phyloP scores from a whole-genome alignment of 352 stramenopile species.

The Thraustochytrium sp. region DNA sequence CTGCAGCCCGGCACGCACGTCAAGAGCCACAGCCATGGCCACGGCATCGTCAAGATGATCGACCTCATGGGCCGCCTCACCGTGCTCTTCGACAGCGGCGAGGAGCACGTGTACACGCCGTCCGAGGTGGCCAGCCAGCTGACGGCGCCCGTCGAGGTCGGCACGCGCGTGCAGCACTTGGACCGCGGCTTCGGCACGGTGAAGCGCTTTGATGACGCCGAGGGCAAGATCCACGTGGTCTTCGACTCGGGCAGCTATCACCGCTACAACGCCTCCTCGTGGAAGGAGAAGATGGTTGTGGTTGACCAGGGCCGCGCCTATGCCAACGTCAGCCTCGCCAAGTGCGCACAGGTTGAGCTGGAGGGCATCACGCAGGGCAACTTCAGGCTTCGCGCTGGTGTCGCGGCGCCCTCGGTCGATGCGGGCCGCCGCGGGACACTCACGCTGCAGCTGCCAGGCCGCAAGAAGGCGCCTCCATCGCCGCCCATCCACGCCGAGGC shows the following conservation, averaged over 20 bases:
- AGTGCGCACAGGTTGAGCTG: slow-evolving; percentile 13
- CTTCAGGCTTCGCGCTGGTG: not conserved
- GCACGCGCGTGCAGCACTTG: not conserved
- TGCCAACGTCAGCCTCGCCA: slow-evolving; percentile 24
- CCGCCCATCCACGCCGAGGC: not conserved
- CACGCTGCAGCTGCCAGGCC: not conserved
- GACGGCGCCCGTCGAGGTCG: slow-evolving; percentile 4
- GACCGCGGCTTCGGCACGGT: not conserved
- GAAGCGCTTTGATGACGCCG: slow-evolving; percentile 26
- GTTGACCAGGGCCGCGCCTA: not conserved
- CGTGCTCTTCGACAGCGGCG: slow-evolving; percentile 9
- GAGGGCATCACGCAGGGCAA: slow-evolving; percentile 27
- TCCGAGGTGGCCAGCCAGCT: not conserved
- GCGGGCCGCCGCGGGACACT: not conserved
- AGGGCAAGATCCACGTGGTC: slow-evolving; percentile 15
- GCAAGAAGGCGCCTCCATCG: not conserved
- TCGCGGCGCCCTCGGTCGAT: not conserved
- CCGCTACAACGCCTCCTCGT: slow-evolving; percentile 11
- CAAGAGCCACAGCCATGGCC: not conserved
- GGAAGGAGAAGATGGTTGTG: not conserved
- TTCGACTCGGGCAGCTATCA: slow-evolving; percentile 26
- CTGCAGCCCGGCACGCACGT: slow-evolving; percentile 29
- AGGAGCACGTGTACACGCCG: not conserved
- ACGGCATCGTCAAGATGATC: slow-evolving; percentile 37
- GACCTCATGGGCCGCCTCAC: not conserved